Evolutionary conservation across 2,329 filamentous ascomycete genomes (phyloP), one percentile per base, ranked within the genome.

Genomic region (Furcasterigmium furcatum): DNA sequence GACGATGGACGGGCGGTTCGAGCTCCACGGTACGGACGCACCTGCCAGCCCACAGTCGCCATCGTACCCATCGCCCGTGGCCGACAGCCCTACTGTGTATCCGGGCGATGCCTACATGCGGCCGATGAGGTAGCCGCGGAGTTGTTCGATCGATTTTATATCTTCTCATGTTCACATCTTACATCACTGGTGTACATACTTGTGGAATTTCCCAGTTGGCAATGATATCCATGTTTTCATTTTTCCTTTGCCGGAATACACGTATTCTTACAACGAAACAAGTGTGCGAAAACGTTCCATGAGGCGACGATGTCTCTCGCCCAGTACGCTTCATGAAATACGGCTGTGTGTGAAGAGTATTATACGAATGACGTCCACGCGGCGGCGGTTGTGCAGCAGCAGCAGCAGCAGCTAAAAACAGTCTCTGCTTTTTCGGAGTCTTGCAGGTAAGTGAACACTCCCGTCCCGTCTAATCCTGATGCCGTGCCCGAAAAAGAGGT

Each of bases 1-100:
- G 24, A 61, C 52, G 5, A 57, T 61, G 19, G 51, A 62, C 7
- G 62, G 63, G 16, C 58, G 64, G 18, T 70, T 66, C 41, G 76
- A 79, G 57, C 53, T 80, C 30, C 67, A 74, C 44, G 74, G 70
- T 19, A 64, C 8, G 65, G 29, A 13, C n/a, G n/a, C n/a, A n/a
- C n/a, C n/a, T n/a, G 40, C 21, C 18, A 19, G 29, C 4, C 18
- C 29, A 25, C 30, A 63, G 5, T 49, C 52, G 30, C 39, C 46
- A 20, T 51, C 55, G 12, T 52, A 51, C 45, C 10, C 45, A 29
- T 39, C 46, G 16, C 36, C 40, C 9, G 41, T 16, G n/a, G n/a
- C 34, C 7, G 34, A 36, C 9, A 36, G 34, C 16, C 34, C 34
- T 5, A 36, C 34, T n/a, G n/a, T n/a, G 19, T 36, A 36, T 36